Base-by-base conservation (phyloP, 805 yeast genomes). In the Grigorovia transvaalensis region DNA sequence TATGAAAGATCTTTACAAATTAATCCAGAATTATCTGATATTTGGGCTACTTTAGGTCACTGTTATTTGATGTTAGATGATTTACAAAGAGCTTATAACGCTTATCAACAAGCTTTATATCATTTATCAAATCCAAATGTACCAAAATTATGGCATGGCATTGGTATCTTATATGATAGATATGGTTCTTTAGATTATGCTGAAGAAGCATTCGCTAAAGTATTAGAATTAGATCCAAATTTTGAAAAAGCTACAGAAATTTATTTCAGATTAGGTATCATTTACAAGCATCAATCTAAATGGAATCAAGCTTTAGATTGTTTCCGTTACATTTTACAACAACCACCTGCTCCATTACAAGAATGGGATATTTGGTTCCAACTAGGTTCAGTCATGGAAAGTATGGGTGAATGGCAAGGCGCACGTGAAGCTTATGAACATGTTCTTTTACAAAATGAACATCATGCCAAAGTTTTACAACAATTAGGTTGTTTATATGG, bases 281-380 rank as follows among this genome's bases (percentile, higher is more conserved):
- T 93, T 49, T 93, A 93, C 74, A 93, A 93, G 71, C 95, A 90
- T 69, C 98, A 91, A 70, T 84, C 84, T 44, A 89, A 91, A 69
- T 77, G 87, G 65, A 79, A 81, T 50, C 86, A 85, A 63, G 95
- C 96, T 1, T 74, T 93, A 53, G 97, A 93, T 67, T 93, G 98
- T 67, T 93, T 93, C 76, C 85, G 88, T 64, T 93, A 91, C 67
- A 93, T 93, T 56, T 71, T 93, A 58, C 76, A 82, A 53, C 85
- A 84, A 69, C 98, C 99, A 0, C 99, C 99, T 1, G 84, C 88
- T 50, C 99, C 99, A 1, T 74, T 93, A 57, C 90, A 97, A 47
- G 96, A 88, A 66, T 88, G 96, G 49, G 99, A 93, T 66, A 95
- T 93, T 51, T 93, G 98, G 98, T 93, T 93, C 73, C 99, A 93